phyloP scores from a whole-genome alignment of 176 grass and related monocot genomes.

The Bothriochloa decipiens region DNA sequence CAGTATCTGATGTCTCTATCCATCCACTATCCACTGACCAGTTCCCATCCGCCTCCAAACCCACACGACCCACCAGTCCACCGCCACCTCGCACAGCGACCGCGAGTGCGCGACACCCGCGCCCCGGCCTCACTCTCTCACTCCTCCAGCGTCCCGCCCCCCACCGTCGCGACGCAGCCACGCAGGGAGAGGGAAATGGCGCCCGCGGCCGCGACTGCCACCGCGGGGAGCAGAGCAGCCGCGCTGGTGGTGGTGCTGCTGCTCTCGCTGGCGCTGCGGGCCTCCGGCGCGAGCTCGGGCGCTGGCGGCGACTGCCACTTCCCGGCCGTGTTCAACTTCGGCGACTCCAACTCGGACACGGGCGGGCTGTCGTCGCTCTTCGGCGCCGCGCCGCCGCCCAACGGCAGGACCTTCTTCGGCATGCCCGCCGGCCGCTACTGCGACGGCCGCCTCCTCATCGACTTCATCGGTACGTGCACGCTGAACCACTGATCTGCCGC shows the following conservation, averaged over 20 bases:
- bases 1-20: neutral
- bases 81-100: neutral
- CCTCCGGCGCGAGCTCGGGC: neutral
- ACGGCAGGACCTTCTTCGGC: slow-evolving; percentile 94
- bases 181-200: slow-evolving; percentile 19
- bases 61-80: neutral
- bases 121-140: neutral
- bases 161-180: neutral
- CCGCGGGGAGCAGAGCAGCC: neutral
- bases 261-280: neutral
- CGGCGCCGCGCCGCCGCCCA: slow-evolving; percentile 83
- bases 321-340: slow-evolving; percentile 96
- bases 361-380: slow-evolving; percentile 87
- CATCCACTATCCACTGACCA: neutral
- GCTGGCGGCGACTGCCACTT: slow-evolving; percentile 59
- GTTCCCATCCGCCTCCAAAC: neutral
- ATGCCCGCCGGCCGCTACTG: slow-evolving; percentile 75
- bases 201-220: neutral
- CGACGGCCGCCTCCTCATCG: slow-evolving; percentile 89
- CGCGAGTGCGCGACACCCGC: neutral
- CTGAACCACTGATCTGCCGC: neutral
- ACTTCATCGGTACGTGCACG: slow-evolving; percentile 77
- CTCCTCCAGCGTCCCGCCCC: neutral
- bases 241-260: neutral
- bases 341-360: slow-evolving; percentile 98